A percentile compares a stretch with the other conserved stretches of the same genome.
phyloP scores from a whole-genome alignment of 2,329 filamentous ascomycete genomes.

The Trichoderma sp. region DNA sequence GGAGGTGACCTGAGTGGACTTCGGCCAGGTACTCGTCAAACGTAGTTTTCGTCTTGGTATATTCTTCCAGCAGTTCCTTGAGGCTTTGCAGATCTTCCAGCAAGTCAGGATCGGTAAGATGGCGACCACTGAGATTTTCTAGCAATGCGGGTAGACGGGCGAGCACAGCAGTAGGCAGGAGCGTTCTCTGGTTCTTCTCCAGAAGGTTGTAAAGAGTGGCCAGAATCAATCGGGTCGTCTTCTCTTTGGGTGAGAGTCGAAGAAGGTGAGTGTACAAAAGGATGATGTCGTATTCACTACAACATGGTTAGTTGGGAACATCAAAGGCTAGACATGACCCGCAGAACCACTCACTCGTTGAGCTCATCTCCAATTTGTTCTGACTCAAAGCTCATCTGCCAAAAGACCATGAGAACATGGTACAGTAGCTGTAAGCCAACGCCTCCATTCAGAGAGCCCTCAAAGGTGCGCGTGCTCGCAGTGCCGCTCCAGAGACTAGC shows the following conservation, averaged over 20 bases:
- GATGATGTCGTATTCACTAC: conserved; percentile 87
- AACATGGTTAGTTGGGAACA: conserved; percentile 22
- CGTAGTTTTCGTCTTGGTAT: conserved; percentile 69
- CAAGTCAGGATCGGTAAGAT: conserved; percentile 63
- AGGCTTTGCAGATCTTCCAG: conserved; percentile 60
- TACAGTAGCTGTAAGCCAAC: conserved; percentile 92
- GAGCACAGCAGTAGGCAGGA: conserved; percentile 81
- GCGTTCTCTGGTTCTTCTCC: conserved; percentile 62
- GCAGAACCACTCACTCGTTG: conserved; percentile 65
- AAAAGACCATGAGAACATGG: conserved; percentile 87
- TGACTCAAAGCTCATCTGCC: conserved; percentile 96
- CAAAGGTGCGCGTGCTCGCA: conserved; percentile 55
- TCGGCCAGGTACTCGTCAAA: conserved; percentile 90
- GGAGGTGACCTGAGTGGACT: conserved; percentile 78
- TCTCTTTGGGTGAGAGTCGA: conserved; percentile 92
- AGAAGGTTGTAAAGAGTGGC: conserved; percentile 89
- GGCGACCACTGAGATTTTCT: conserved; percentile 59
- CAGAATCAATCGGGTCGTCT: conserved; percentile 88
- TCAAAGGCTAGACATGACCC: not conserved
- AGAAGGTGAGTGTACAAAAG: conserved; percentile 90
- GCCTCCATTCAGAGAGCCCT: conserved; percentile 67
- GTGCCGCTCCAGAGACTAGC: conserved; percentile 61
- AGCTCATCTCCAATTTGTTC: conserved; percentile 69
- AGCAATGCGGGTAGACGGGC: conserved; percentile 72
- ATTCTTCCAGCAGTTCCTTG: conserved; percentile 63